Conservation (phyloP, 306 rosid species). For the Morella rubra region DNA sequence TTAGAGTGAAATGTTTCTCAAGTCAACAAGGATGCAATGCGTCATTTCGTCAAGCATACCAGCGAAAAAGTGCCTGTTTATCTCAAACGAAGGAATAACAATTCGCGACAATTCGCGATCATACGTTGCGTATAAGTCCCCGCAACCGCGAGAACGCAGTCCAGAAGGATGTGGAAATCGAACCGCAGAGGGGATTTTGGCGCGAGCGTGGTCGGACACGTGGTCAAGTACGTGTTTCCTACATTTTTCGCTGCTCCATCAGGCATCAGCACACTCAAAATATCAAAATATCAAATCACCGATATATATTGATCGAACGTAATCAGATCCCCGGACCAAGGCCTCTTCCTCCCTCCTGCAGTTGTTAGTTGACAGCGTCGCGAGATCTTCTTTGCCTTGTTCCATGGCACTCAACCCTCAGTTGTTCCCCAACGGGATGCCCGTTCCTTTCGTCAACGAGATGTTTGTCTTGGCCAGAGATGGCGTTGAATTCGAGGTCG, state of each 20-base stretch:
- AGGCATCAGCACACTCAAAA: neutral
- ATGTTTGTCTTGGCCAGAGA: conserved; percentile 92
- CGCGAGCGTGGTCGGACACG: neutral
- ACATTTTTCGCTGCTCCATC: too few species aligned
- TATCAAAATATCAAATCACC: neutral
- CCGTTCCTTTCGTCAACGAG: conserved; percentile 83
- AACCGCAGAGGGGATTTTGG: too few species aligned
- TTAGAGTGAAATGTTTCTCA: too few species aligned
- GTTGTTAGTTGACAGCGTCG: neutral
- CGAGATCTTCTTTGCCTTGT: neutral
- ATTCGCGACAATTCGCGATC: too few species aligned
- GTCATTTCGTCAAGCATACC: too few species aligned
- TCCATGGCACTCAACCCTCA: conserved; percentile 91
- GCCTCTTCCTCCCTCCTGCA: neutral
- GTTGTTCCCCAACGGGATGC: conserved; percentile 73
- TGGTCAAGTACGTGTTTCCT: neutral
- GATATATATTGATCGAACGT: neutral
- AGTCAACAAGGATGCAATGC: too few species aligned
- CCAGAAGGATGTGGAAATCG: neutral
- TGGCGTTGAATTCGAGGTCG: conserved; percentile 87
- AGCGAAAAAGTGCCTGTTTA: too few species aligned
- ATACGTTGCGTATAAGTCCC: too few species aligned
- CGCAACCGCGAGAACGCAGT: too few species aligned
- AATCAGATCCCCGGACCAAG: too few species aligned
- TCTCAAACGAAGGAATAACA: too few species aligned